These are phyloP conservation scores for Monosporascus sp. DNA, from an alignment of 2,329 filamentous ascomycete species.

Conservation along the genomic window DNA sequence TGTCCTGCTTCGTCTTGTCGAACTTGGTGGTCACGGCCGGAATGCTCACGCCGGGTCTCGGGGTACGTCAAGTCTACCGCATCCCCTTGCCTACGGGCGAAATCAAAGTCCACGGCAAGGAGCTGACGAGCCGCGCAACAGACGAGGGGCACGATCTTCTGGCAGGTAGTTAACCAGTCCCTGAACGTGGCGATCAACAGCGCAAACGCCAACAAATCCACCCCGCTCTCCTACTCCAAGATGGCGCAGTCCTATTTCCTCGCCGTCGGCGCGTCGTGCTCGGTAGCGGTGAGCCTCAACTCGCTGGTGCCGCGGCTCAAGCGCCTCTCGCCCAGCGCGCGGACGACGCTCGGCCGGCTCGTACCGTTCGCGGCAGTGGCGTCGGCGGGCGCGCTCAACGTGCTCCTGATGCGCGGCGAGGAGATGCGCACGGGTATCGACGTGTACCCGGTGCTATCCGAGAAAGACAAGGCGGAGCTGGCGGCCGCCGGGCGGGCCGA, in stretches of 20 bases:
- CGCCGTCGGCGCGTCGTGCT: slow-evolving; percentile 88
- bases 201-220: slow-evolving; percentile 97
- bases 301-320: slow-evolving; percentile 81
- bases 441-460: slow-evolving; percentile 76
- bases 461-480: slow-evolving; percentile 58
- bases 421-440: slow-evolving; percentile 93
- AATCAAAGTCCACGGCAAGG: too few species aligned
- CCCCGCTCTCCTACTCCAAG: slow-evolving; percentile 73
- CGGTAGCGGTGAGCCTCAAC: slow-evolving; percentile 88
- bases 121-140: slow-evolving; percentile 24
- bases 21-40: slow-evolving; percentile 93
- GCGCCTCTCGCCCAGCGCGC: slow-evolving; percentile 67
- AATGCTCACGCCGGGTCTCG: slow-evolving; percentile 89
- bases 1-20: slow-evolving; percentile 91
- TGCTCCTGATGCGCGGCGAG: slow-evolving; percentile 95
- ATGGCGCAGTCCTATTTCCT: slow-evolving; percentile 87
- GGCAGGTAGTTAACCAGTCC: slow-evolving; percentile 96
- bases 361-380: slow-evolving; percentile 96
- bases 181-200: slow-evolving; percentile 98
- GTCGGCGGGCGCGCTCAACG: slow-evolving; percentile 84
- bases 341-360: slow-evolving; percentile 73
- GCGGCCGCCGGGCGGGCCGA: slow-evolving; percentile 55
- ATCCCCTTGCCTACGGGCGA: not conserved
- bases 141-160: slow-evolving; percentile 80
- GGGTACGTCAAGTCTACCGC: slow-evolving; percentile 41